Percentiles rank a stretch among this genome's conserved stretches.
These are phyloP conservation scores for Boletus vinaceobasis DNA, from an alignment of 768 basidiomycete genomes.

Conservation along the genomic window DNA sequence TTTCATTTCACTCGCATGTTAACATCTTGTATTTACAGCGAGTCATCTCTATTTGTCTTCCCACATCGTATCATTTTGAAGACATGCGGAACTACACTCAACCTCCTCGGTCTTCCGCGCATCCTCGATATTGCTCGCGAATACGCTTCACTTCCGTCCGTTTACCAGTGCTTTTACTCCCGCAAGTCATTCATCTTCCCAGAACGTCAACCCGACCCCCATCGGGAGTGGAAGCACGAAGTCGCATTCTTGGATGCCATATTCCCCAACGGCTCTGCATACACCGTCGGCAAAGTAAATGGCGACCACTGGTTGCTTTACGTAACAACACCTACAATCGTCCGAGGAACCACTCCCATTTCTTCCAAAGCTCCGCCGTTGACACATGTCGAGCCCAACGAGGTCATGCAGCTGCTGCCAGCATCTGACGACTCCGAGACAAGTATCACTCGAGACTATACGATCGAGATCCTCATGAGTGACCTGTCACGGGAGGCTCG, in stretches of 20 bases:
- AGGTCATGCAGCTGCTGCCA: conserved; percentile 6
- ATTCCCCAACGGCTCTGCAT: conserved; percentile 86
- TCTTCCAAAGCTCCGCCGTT: conserved; percentile 14
- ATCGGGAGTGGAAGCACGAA: conserved; percentile 91
- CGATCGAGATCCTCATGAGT: conserved; percentile 98
- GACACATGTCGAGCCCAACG: conserved; percentile 13
- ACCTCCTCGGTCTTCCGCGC: conserved; percentile 89
- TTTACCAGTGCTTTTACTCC: conserved; percentile 95
- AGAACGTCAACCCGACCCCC: conserved; percentile 89
- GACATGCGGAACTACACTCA: conserved; percentile 98
- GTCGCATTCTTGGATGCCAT: conserved; percentile 88
- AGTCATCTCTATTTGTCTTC: conserved; percentile 94
- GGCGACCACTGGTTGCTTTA: conserved; percentile 99
- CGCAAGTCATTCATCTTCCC: conserved; percentile 99
- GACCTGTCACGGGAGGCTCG: conserved; percentile 75
- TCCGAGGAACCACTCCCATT: conserved; percentile 22
- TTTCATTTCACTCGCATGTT: conserved; percentile 9
- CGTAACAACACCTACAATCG: conserved; percentile 62
- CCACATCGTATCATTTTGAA: conserved; percentile 96
- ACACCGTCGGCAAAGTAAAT: conserved; percentile 96
- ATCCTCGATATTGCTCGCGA: conserved; percentile 89
- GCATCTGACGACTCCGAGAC: conserved; percentile 13
- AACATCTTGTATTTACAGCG: conserved; percentile 49
- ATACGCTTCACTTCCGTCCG: conserved; percentile 60
- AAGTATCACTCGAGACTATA: conserved; percentile 64